Evolutionary conservation across 441 rosid genomes (phyloP).

Genomic region (Eugenia klotzschiana): DNA sequence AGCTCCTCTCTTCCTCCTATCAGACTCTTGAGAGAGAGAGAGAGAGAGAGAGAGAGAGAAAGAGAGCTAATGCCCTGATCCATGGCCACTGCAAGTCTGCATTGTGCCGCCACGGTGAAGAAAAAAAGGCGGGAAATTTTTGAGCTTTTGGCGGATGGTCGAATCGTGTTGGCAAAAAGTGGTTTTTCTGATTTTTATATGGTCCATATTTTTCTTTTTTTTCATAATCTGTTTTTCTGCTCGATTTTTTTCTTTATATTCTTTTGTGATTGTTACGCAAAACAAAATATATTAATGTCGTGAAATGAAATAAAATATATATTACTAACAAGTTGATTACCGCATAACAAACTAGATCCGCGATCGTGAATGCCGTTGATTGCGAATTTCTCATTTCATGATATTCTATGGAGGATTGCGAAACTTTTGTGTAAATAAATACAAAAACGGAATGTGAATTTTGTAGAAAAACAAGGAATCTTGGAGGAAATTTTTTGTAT

Average conservation of each 20-base stretch:
- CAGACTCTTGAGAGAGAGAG: not conserved
- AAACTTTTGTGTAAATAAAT: not conserved
- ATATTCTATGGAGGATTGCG: not conserved
- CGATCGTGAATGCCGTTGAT: not conserved
- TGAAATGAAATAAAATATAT: not conserved
- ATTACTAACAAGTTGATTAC: too few species aligned
- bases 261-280: not conserved
- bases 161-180: not conserved
- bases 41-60: not conserved
- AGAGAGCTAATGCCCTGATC: not conserved
- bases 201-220: not conserved
- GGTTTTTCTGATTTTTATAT: not conserved
- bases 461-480: too few species aligned
- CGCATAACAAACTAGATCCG: too few species aligned
- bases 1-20: not conserved
- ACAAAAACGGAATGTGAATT: not conserved
- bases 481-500: too few species aligned
- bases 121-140: not conserved
- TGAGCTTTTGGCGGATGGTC: not conserved
- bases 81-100: not conserved
- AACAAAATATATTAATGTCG: not conserved
- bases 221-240: not conserved
- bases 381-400: not conserved
- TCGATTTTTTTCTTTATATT: not conserved
- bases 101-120: not conserved